These are phyloP conservation scores for Xylaria sp. DNA, from an alignment of 2,329 filamentous ascomycete genomes.

Conservation along the genomic window DNA sequence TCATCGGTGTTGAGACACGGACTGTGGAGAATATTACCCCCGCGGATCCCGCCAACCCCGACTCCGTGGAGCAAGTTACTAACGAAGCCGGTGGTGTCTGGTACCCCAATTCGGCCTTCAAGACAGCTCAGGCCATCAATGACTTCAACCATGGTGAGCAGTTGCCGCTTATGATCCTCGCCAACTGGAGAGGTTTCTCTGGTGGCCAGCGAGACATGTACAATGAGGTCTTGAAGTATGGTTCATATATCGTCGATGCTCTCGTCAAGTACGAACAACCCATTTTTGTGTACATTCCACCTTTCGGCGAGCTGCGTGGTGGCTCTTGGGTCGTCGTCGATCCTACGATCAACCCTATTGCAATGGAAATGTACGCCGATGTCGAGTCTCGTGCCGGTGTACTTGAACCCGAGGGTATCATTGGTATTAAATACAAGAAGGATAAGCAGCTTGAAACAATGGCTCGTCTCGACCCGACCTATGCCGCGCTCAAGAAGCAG, in stretches of 20 bases:
- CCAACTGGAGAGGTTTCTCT: slow-evolving; percentile 99
- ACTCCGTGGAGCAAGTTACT: slow-evolving; percentile 93
- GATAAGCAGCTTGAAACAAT: slow-evolving; percentile 98
- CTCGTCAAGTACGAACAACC: slow-evolving; percentile 99
- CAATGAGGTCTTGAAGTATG: slow-evolving; percentile 99
- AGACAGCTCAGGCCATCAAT: slow-evolving; percentile 97
- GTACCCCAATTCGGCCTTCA: slow-evolving; percentile 99
- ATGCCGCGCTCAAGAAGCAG: slow-evolving; percentile 82
- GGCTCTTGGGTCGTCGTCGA: slow-evolving; percentile 99
- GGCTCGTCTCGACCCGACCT: slow-evolving; percentile 86
- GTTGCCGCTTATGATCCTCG: slow-evolving; percentile 96
- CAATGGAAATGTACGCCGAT: slow-evolving; percentile 99
- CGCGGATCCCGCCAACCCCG: slow-evolving; percentile 95
- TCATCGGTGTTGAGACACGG: slow-evolving; percentile 95
- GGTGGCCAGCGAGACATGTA: slow-evolving; percentile 99
- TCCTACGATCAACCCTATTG: slow-evolving; percentile 93
- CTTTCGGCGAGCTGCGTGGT: slow-evolving; percentile 94
- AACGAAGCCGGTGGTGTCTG: slow-evolving; percentile 98
- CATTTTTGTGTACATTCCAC: slow-evolving; percentile 98
- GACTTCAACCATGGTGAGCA: slow-evolving; percentile 99
- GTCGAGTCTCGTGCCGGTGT: slow-evolving; percentile 95
- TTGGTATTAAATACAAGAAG: slow-evolving; percentile 97
- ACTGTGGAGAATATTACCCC: slow-evolving; percentile 96
- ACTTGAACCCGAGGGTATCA: slow-evolving; percentile 95
- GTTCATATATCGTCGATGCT: slow-evolving; percentile 97